Conservation (phyloP, 2,329 filamentous ascomycete genomes). For the Sporothrix mexicana region DNA sequence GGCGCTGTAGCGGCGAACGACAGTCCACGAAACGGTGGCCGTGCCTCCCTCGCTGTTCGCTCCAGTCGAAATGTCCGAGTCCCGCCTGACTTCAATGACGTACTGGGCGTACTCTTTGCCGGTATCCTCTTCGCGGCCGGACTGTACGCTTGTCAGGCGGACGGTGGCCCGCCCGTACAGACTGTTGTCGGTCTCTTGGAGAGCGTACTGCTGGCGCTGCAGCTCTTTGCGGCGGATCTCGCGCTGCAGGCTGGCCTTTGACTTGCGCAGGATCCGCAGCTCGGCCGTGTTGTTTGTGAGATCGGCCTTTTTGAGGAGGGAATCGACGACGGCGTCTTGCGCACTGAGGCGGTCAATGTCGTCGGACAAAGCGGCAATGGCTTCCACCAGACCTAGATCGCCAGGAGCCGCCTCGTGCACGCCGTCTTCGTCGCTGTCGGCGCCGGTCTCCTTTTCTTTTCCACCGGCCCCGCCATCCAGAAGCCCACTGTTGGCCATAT, state of each 20-base stretch:
- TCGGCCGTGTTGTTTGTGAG: constrained; percentile 96
- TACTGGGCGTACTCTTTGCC: constrained; percentile 94
- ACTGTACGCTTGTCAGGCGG: constrained; percentile 89
- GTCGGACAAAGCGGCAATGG: constrained; percentile 83
- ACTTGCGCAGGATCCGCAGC: constrained; percentile 88
- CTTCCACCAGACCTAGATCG: constrained; percentile 90
- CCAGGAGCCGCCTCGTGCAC: constrained; percentile 94
- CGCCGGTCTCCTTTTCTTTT: background rate
- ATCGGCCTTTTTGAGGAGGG: constrained; percentile 90
- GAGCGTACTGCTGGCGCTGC: constrained; percentile 93
- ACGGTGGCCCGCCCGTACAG: constrained; percentile 90
- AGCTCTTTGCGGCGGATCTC: constrained; percentile 94
- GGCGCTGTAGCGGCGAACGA: constrained; percentile 93
- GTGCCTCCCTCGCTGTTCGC: background rate
- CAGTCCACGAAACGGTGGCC: constrained; percentile 72
- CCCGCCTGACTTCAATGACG: constrained; percentile 83
- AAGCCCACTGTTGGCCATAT: constrained; percentile 38
- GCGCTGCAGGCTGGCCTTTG: constrained; percentile 87
- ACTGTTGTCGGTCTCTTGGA: constrained; percentile 97
- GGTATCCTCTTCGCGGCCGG: constrained; percentile 77
- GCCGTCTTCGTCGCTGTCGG: constrained; percentile 73
- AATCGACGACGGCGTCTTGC: constrained; percentile 90
- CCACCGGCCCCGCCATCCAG: background rate
- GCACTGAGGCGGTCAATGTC: constrained; percentile 88
- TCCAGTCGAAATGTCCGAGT: background rate